Evolutionary conservation across 1,139 yeast genomes (phyloP).

Genomic region (Blastobotrys serpentis): DNA sequence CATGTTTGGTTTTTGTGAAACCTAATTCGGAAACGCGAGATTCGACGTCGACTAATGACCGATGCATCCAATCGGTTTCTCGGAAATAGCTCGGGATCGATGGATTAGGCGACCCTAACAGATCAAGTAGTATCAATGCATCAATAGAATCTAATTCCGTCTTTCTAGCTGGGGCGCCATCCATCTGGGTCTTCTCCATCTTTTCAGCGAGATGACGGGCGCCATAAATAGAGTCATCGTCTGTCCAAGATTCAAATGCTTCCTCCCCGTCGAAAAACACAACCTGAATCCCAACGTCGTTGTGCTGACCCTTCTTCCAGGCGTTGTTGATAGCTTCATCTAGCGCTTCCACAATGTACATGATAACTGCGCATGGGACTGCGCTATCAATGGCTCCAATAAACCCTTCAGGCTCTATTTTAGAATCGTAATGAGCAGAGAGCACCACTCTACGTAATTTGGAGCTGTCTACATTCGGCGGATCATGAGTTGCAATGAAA

Average conservation of each 20-base stretch:
- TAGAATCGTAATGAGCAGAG: constrained; percentile 58
- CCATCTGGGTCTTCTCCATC: constrained; percentile 36
- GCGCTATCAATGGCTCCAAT: constrained; percentile 61
- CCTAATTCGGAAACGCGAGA: constrained; percentile 23
- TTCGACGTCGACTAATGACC: constrained; percentile 36
- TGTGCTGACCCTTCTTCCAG: constrained; percentile 25
- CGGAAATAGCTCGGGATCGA: constrained; percentile 48
- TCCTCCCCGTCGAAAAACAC: constrained; percentile 62
- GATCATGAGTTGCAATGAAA: constrained; percentile 41
- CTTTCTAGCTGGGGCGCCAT: constrained; percentile 19
- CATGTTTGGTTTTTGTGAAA: constrained; percentile 16
- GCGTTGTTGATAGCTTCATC: constrained; percentile 31
- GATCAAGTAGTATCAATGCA: constrained; percentile 48
- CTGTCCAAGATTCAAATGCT: constrained; percentile 51
- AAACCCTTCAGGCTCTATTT: constrained; percentile 50
- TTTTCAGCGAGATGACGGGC: constrained; percentile 48
- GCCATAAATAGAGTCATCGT: constrained; percentile 54
- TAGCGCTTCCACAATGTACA: constrained; percentile 45
- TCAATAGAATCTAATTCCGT: constrained; percentile 39
- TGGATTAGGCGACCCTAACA: constrained; percentile 45
- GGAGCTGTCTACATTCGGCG: constrained; percentile 28
- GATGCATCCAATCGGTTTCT: constrained; percentile 44
- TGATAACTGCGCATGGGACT: constrained; percentile 52
- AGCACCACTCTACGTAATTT: constrained; percentile 41
- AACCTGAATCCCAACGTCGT: constrained; percentile 44